phyloP scores from a whole-genome alignment of 208 protist genomes.

The Wallacemonas collosoma region DNA sequence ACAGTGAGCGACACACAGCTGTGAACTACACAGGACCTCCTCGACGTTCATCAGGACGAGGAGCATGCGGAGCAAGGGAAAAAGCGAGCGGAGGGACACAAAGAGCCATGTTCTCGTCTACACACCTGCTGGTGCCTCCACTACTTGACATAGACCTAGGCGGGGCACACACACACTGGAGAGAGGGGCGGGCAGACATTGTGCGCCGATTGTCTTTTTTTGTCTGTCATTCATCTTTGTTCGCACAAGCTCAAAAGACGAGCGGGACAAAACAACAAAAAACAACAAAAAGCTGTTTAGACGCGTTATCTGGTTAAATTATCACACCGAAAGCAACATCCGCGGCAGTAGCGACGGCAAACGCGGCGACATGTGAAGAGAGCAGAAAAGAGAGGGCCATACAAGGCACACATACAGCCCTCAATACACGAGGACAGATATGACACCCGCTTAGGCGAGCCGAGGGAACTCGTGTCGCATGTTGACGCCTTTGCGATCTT shows the following conservation, averaged over 20 bases:
- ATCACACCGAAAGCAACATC: background rate
- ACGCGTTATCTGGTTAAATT: background rate
- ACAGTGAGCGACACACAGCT: too few relatives aligned
- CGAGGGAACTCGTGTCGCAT: constrained; percentile 82
- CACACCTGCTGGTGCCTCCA: too few relatives aligned
- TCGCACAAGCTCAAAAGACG: too few relatives aligned
- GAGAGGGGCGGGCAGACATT: too few relatives aligned
- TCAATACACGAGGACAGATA: background rate
- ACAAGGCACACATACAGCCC: background rate
- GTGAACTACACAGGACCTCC: too few relatives aligned
- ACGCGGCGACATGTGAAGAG: background rate
- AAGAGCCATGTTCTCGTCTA: too few relatives aligned
- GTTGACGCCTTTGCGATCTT: constrained; percentile 63
- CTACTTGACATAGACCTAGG: too few relatives aligned
- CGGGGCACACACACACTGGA: too few relatives aligned
- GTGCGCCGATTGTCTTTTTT: constrained; percentile 3
- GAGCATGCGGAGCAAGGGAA: too few relatives aligned
- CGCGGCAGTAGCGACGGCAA: too few relatives aligned
- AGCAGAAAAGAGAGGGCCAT: constrained; percentile 22
- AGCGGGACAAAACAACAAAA: background rate
- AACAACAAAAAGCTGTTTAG: background rate
- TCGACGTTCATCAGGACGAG: too few relatives aligned
- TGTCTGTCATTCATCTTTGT: background rate
- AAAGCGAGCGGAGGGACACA: too few relatives aligned
- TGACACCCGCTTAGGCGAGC: constrained; percentile 32